Conservation (phyloP, 306 rosid genomes). For the Amphicarpaea edgeworthii region DNA sequence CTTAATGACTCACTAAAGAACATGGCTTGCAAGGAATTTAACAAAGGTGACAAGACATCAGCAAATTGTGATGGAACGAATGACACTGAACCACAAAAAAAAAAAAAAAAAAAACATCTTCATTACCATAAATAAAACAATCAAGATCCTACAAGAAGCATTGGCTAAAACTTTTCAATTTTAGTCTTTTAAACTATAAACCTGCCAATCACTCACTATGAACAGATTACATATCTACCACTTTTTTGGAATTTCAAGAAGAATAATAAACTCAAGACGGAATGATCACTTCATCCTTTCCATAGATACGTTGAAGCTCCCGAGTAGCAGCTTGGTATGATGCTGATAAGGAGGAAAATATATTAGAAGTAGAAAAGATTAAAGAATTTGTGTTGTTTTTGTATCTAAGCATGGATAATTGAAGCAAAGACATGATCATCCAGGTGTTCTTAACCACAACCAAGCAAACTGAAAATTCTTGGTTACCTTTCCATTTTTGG, state of each 20-base stretch:
- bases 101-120: constrained; percentile 42
- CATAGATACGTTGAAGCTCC: constrained; percentile 97
- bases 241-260: constrained; percentile 40
- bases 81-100: constrained; percentile 33
- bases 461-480: constrained; percentile 34
- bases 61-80: constrained; percentile 30
- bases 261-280: constrained; percentile 63
- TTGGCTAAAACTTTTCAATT: constrained; percentile 46
- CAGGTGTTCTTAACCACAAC: constrained; percentile 1
- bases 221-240: constrained; percentile 56
- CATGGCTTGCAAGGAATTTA: background rate
- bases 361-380: constrained; percentile 8
- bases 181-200: constrained; percentile 48
- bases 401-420: constrained; percentile 15
- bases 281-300: constrained; percentile 72
- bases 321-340: constrained; percentile 95
- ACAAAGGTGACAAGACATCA: constrained; percentile 15
- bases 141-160: constrained; percentile 53
- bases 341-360: constrained; percentile 54
- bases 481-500: constrained; percentile 82
- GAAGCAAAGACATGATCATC: constrained; percentile 29
- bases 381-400: constrained; percentile 9
- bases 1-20: constrained; percentile 14
- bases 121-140: constrained; percentile 37
- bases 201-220: constrained; percentile 51